These are phyloP conservation scores for Colletotrichum tropicale DNA, from an alignment of 2,329 filamentous ascomycete species.

Conservation along the genomic window DNA sequence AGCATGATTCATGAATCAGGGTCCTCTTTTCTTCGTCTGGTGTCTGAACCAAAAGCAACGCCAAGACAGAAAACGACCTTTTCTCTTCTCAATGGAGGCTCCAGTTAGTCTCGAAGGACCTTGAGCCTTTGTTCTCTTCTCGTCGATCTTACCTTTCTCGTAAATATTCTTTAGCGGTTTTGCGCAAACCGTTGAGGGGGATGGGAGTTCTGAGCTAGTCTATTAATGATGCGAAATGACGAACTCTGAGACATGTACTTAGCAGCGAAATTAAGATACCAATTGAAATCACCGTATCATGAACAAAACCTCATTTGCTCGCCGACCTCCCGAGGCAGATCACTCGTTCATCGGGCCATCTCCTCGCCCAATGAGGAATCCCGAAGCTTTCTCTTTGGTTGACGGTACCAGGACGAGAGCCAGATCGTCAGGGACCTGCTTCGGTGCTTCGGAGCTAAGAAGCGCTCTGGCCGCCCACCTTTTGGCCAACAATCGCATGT, in stretches of 20 bases:
- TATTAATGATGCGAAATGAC: background rate
- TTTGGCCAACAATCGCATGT: background rate
- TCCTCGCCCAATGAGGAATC: background rate
- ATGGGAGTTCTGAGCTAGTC: background rate
- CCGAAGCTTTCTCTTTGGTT: background rate
- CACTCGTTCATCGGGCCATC: background rate
- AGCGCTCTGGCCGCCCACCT: slow-evolving; percentile 6
- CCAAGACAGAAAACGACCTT: background rate
- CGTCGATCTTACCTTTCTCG: background rate
- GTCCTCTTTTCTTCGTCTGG: background rate
- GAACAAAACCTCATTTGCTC: background rate
- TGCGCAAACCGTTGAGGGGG: background rate
- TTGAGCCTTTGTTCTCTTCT: background rate
- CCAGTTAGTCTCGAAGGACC: background rate
- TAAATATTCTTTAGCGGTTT: background rate
- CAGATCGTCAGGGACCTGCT: background rate
- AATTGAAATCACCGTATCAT: background rate
- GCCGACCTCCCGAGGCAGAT: background rate
- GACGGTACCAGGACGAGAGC: background rate
- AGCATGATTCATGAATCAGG: slow-evolving; percentile 6
- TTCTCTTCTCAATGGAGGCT: background rate
- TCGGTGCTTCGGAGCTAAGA: background rate
- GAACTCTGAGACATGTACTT: background rate
- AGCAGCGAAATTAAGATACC: background rate
- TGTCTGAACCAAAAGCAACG: background rate